phyloP scores from a whole-genome alignment of 2,329 filamentous ascomycete genomes.

The Penicillium hesseltinei region DNA sequence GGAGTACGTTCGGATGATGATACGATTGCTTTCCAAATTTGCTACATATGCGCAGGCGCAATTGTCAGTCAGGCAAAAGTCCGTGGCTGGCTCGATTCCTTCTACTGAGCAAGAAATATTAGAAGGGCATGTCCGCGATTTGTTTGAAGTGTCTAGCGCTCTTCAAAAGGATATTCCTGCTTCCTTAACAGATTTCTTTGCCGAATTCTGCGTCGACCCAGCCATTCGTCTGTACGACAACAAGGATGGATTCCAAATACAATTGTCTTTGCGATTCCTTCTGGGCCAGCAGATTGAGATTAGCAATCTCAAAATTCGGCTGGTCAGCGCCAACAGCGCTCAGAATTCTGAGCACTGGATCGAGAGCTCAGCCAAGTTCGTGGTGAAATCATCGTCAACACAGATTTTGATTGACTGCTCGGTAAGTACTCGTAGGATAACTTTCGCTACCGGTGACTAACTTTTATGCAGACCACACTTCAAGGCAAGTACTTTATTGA shows the following conservation, averaged over 20 bases:
- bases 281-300: conserved; percentile 68
- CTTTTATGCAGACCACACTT: conserved; percentile 38
- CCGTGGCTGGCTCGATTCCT: conserved; percentile 31
- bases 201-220: conserved; percentile 64
- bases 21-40: conserved; percentile 59
- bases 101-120: conserved; percentile 31
- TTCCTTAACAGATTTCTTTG: conserved; percentile 72
- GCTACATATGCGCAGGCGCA: conserved; percentile 34
- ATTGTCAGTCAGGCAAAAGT: conserved; percentile 31
- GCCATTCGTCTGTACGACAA: conserved; percentile 67
- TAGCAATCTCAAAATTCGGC: conserved; percentile 62
- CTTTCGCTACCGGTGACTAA: conserved; percentile 3
- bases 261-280: conserved; percentile 67
- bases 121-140: conserved; percentile 39
- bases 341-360: conserved; percentile 67
- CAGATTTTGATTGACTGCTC: conserved; percentile 51
- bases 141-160: conserved; percentile 49
- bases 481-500: conserved; percentile 74
- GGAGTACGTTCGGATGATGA: conserved; percentile 72
- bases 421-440: conserved; percentile 31
- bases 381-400: conserved; percentile 57
- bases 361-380: conserved; percentile 47
- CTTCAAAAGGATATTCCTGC: conserved; percentile 64
- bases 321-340: conserved; percentile 51
- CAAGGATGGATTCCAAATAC: conserved; percentile 72